Conservation (phyloP, 1,284 basidiomycete genomes). For the Laetiporus sulphureus region DNA sequence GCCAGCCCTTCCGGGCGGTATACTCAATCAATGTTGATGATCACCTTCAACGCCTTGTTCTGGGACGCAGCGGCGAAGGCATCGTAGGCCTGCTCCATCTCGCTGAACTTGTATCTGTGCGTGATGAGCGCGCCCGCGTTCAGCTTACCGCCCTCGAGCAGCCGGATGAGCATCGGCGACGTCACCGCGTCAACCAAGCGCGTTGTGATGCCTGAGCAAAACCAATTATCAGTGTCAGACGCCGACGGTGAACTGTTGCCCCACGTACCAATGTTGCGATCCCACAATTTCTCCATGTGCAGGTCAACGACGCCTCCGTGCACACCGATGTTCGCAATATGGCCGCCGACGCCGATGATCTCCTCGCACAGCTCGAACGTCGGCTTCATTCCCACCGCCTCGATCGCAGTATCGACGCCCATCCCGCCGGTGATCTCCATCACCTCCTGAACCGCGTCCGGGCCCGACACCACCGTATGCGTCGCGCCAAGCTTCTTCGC, state of each 20-base stretch:
- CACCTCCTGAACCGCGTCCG: conserved; percentile 15
- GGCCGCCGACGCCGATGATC: conserved; percentile 20
- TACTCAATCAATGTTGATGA: conserved; percentile 21
- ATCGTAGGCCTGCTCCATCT: conserved; percentile 17
- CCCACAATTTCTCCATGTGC: conserved; percentile 23
- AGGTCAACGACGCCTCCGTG: conserved; percentile 21
- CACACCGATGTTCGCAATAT: conserved; percentile 23
- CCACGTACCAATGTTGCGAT: conserved; percentile 14
- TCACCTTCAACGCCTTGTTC: conserved; percentile 19
- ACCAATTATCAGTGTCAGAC: background rate
- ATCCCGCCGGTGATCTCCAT: conserved; percentile 19
- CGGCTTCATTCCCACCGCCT: conserved; percentile 20
- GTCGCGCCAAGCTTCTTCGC: conserved; percentile 21
- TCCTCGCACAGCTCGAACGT: conserved; percentile 24
- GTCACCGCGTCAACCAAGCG: conserved; percentile 19
- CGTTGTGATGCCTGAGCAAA: conserved; percentile 16
- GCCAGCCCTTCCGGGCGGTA: too few relatives aligned
- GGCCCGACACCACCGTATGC: conserved; percentile 18
- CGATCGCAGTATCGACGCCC: conserved; percentile 22
- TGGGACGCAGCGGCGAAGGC: conserved; percentile 16
- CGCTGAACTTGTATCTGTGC: conserved; percentile 17
- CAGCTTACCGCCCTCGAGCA: conserved; percentile 18
- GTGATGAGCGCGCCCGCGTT: conserved; percentile 15
- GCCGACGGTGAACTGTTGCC: background rate
- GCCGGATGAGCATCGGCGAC: conserved; percentile 17